Conservation (phyloP, 2,329 filamentous ascomycete genomes). For the Kalmusia sp. region DNA sequence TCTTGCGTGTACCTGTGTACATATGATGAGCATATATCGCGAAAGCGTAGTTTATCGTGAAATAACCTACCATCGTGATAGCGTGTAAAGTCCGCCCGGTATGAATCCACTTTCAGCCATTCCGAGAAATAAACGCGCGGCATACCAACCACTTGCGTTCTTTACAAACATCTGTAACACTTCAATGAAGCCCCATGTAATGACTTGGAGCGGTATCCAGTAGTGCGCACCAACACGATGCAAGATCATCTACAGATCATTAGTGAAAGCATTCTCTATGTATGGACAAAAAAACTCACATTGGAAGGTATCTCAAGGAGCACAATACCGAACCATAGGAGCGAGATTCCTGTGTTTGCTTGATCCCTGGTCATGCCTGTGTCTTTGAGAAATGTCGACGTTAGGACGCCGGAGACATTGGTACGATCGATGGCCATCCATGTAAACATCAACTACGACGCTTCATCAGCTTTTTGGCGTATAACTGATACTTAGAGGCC, state of each 20-base stretch:
- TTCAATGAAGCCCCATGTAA: constrained; percentile 45
- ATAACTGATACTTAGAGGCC: too few species aligned
- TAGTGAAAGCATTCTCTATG: too few species aligned
- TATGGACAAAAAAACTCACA: too few species aligned
- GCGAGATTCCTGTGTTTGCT: background rate
- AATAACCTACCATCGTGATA: constrained; percentile 3
- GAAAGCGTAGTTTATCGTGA: background rate
- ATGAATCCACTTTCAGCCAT: constrained; percentile 11
- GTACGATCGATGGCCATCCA: background rate
- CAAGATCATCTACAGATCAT: constrained; percentile 37
- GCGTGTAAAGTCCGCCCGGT: constrained; percentile 7
- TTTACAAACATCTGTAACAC: constrained; percentile 37
- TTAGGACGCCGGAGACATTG: background rate
- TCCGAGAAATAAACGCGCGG: constrained; percentile 15
- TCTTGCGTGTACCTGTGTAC: constrained; percentile 1
- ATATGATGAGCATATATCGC: background rate
- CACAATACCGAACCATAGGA: background rate
- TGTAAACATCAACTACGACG: background rate
- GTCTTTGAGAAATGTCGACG: background rate
- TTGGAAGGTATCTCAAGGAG: background rate
- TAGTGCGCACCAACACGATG: constrained; percentile 34
- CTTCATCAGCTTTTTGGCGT: too few species aligned
- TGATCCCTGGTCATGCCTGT: background rate
- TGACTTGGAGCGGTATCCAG: constrained; percentile 41
- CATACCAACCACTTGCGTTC: constrained; percentile 4